Evolutionary conservation across 2,329 filamentous ascomycete species (phyloP).

Genomic region (Cladosporium sp.): DNA sequence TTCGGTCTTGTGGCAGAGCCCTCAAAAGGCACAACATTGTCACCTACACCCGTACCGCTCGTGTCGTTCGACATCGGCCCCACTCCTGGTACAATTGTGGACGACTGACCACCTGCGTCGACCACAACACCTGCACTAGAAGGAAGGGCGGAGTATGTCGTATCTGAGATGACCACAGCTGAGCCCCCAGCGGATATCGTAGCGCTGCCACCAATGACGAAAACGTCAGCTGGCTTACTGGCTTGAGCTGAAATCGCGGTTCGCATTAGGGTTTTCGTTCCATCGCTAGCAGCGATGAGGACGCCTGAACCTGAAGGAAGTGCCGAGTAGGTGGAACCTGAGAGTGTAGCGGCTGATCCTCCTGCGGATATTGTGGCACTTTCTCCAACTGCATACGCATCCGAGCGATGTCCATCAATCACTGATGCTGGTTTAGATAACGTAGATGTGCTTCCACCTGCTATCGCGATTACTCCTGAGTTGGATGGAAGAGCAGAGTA

Average conservation of each 20-base stretch:
- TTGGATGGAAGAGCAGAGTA: not conserved
- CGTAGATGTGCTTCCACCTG: not conserved
- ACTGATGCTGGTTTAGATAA: not conserved
- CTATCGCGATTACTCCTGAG: not conserved
- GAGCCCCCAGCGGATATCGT: not conserved
- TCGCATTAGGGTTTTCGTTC: not conserved
- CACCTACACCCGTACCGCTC: too few relatives aligned
- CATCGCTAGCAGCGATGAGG: not conserved
- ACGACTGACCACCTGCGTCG: not conserved
- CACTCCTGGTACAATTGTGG: too few relatives aligned
- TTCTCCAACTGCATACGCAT: not conserved
- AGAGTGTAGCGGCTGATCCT: not conserved
- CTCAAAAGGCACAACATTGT: too few relatives aligned
- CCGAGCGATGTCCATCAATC: not conserved
- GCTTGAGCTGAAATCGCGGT: not conserved
- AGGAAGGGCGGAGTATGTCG: not conserved
- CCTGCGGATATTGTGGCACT: not conserved
- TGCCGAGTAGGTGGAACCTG: not conserved
- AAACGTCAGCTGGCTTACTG: not conserved
- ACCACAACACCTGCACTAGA: not conserved
- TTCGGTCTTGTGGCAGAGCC: too few relatives aligned
- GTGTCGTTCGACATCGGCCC: too few relatives aligned
- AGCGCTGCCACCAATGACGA: not conserved
- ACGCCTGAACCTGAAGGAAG: not conserved
- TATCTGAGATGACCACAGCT: not conserved